phyloP scores from a whole-genome alignment of 768 basidiomycete species.

The Roridomyces roridus region DNA sequence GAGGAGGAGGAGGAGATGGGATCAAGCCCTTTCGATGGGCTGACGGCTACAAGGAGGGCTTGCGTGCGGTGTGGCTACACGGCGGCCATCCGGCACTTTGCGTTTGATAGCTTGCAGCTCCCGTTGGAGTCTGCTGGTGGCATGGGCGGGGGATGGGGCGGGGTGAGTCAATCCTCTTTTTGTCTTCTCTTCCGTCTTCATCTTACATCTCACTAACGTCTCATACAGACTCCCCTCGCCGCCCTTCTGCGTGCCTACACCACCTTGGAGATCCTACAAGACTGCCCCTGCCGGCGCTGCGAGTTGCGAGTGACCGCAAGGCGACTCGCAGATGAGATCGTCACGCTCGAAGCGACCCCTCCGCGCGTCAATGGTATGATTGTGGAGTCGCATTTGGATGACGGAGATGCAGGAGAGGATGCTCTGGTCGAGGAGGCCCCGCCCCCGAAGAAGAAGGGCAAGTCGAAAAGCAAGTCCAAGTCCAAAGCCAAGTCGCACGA shows the following conservation, averaged over 20 bases:
- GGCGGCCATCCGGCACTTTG: conserved; percentile 91
- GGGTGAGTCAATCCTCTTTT: conserved; percentile 5
- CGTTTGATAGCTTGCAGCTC: conserved; percentile 86
- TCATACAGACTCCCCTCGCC: conserved; percentile 13
- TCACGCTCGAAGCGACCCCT: conserved; percentile 52
- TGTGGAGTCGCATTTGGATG: background rate
- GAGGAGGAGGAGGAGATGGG: conserved; percentile 45
- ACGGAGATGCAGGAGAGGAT: background rate
- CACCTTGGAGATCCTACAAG: conserved; percentile 84
- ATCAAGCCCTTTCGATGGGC: conserved; percentile 82
- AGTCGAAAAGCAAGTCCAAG: conserved; percentile 19
- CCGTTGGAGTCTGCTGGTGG: conserved; percentile 34
- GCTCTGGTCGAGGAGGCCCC: too few relatives aligned
- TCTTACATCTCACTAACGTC: background rate
- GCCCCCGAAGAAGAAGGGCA: background rate
- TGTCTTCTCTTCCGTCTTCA: conserved; percentile 13
- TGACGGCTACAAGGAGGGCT: conserved; percentile 89
- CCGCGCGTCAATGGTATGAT: background rate
- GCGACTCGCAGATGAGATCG: conserved; percentile 67
- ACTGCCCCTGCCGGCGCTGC: conserved; percentile 93
- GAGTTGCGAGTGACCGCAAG: conserved; percentile 80
- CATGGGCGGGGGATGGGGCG: conserved; percentile 15
- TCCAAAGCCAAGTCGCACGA: conserved; percentile 33
- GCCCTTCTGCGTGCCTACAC: conserved; percentile 79
- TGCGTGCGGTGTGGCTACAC: conserved; percentile 93